A percentile compares a stretch with the other conserved stretches of the same genome.
Evolutionary conservation across 495 filamentous ascomycete genomes (phyloP).

Genomic region (Cetradonia linearis): DNA sequence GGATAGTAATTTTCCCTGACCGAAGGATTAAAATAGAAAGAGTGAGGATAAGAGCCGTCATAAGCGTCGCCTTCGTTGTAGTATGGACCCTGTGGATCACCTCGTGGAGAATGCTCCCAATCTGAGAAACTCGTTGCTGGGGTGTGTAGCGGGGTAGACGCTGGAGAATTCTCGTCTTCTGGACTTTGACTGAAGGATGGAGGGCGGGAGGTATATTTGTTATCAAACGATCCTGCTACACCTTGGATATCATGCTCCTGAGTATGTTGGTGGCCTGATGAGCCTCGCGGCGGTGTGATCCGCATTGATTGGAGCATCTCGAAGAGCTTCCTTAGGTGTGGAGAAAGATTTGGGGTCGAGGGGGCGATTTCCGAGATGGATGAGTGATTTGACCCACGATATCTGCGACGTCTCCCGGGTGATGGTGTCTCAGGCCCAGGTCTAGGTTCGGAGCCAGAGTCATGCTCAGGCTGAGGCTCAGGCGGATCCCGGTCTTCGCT

Average conservation of each 20-base stretch:
- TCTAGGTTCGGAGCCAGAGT: too few relatives aligned
- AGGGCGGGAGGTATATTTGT: background rate
- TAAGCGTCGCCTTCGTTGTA: background rate
- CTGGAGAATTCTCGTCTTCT: background rate
- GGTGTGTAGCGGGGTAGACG: background rate
- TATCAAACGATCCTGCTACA: background rate
- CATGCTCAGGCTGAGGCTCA: too few relatives aligned
- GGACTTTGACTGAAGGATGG: background rate
- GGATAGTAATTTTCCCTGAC: background rate
- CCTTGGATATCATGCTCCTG: background rate
- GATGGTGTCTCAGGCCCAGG: background rate
- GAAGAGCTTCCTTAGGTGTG: background rate
- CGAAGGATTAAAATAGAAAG: background rate
- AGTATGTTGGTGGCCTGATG: background rate
- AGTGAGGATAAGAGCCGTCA: background rate
- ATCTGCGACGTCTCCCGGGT: conserved; percentile 2
- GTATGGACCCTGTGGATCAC: background rate
- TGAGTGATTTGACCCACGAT: conserved; percentile 6
- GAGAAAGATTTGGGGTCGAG: background rate
- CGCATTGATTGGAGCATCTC: background rate
- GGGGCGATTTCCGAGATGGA: conserved; percentile 1
- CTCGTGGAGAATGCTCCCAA: background rate
- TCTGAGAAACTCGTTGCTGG: background rate
- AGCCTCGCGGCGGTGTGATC: background rate
- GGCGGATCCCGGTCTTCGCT: background rate